Evolutionary conservation across 345 rosid genomes (phyloP).

Genomic region (Bretschneidera sinensis): DNA sequence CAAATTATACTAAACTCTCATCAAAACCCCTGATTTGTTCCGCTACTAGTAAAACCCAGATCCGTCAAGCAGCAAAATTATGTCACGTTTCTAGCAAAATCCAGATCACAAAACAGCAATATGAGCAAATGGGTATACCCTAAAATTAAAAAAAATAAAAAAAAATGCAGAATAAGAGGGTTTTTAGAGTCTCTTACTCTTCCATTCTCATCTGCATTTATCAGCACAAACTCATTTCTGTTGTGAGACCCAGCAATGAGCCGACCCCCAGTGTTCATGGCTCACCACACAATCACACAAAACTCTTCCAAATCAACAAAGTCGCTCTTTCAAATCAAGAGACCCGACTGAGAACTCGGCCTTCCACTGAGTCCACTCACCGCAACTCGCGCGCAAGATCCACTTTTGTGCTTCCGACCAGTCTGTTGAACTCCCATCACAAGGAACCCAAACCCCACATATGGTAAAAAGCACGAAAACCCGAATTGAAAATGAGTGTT

Average conservation of each 20-base stretch:
- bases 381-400: constrained; percentile 28
- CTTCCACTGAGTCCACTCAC: constrained; percentile 14
- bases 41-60: constrained; percentile 1
- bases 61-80: background rate
- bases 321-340: constrained; percentile 10
- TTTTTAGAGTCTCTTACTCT: constrained; percentile 42
- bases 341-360: constrained; percentile 15
- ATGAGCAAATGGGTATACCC: background rate
- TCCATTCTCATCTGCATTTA: constrained; percentile 84
- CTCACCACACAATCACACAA: constrained; percentile 8
- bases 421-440: constrained; percentile 21
- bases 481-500: constrained; percentile 18
- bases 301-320: background rate
- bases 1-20: no score
- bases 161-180: background rate
- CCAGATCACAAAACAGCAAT: constrained; percentile 36
- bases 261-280: constrained; percentile 85
- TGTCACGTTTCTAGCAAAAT: constrained; percentile 2
- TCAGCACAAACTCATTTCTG: constrained; percentile 87
- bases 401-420: constrained; percentile 8
- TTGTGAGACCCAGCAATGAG: constrained; percentile 96
- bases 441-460: constrained; percentile 22
- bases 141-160: constrained; percentile 11
- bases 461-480: constrained; percentile 8
- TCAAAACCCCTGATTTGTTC: no score